Conservation (phyloP, 2,329 filamentous ascomycete genomes). For the Ophiocordyceps camponoti-leonardi region DNA sequence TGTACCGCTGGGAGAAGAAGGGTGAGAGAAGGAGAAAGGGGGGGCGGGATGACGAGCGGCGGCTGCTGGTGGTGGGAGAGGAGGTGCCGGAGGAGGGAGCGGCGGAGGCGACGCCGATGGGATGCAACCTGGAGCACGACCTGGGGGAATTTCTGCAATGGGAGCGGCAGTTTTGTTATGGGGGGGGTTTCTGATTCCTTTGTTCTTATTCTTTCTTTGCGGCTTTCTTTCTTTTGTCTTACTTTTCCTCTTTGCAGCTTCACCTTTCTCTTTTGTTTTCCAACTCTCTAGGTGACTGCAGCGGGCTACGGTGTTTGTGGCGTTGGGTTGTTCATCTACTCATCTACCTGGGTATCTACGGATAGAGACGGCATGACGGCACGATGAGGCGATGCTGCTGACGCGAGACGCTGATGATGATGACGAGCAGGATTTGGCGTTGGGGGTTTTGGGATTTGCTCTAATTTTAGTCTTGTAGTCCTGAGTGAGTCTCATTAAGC, state of each 20-base stretch:
- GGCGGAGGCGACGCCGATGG: slow-evolving; percentile 34
- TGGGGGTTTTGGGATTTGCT: no score
- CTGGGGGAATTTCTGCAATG: slow-evolving; percentile 40
- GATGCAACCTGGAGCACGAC: slow-evolving; percentile 42
- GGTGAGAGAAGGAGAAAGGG: not conserved
- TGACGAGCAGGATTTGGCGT: no score
- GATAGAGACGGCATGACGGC: no score
- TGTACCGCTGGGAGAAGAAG: slow-evolving; percentile 9
- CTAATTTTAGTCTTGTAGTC: no score
- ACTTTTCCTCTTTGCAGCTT: not conserved
- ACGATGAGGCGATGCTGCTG: no score
- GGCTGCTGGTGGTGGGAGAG: slow-evolving; percentile 22
- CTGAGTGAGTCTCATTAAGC: no score
- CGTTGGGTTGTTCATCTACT: not conserved
- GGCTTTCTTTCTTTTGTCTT: not conserved
- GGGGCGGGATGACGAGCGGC: not conserved
- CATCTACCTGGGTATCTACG: not conserved
- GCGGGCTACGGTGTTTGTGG: not conserved
- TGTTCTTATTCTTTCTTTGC: not conserved
- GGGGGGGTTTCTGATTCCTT: slow-evolving; percentile 9
- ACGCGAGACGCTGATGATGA: no score
- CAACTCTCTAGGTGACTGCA: not conserved
- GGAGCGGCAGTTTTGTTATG: slow-evolving; percentile 34
- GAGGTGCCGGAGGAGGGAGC: slow-evolving; percentile 9
- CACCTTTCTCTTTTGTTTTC: not conserved